Evolutionary conservation across 768 basidiomycete species (phyloP).

Genomic region (Leccinum subgranulosum): DNA sequence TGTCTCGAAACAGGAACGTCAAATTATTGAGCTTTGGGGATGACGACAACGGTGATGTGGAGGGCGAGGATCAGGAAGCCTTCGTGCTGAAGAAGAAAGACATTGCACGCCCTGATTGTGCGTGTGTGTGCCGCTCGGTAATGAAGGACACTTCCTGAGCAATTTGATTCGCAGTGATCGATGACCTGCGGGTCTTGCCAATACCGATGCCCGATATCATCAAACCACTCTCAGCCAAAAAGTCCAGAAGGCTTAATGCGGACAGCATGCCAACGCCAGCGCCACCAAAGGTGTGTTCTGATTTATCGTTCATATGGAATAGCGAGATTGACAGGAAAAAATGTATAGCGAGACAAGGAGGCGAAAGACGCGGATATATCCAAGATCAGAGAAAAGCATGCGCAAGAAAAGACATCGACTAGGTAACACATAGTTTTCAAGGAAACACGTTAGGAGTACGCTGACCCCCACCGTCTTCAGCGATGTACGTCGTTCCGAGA

Average conservation of each 20-base stretch:
- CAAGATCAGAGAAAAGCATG: constrained; percentile 74
- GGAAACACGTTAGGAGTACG: too few relatives aligned
- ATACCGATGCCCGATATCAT: constrained; percentile 9
- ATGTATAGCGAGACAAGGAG: constrained; percentile 2
- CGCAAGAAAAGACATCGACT: constrained; percentile 60
- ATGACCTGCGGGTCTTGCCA: constrained; percentile 6
- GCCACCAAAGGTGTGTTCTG: constrained; percentile 17
- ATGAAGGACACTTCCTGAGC: not conserved
- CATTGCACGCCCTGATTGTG: constrained; percentile 81
- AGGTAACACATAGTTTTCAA: constrained; percentile 39
- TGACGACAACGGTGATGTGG: constrained; percentile 64
- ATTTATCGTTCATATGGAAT: not conserved
- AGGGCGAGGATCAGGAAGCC: constrained; percentile 53
- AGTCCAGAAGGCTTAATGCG: not conserved
- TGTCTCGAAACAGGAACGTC: constrained; percentile 61
- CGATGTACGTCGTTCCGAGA: constrained; percentile 65
- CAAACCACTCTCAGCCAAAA: constrained; percentile 2
- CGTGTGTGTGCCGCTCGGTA: constrained; percentile 29
- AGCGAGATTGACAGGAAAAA: not conserved
- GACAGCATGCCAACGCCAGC: constrained; percentile 1
- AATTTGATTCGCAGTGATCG: constrained; percentile 23
- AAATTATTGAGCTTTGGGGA: constrained; percentile 86
- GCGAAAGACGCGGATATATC: constrained; percentile 48
- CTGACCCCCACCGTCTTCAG: constrained; percentile 34
- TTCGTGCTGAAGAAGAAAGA: constrained; percentile 70